Percentiles rank a stretch among this genome's conserved stretches.
Conservation (phyloP, 1,139 yeast genomes). For the Zygosaccharomyces pseudobailii region DNA sequence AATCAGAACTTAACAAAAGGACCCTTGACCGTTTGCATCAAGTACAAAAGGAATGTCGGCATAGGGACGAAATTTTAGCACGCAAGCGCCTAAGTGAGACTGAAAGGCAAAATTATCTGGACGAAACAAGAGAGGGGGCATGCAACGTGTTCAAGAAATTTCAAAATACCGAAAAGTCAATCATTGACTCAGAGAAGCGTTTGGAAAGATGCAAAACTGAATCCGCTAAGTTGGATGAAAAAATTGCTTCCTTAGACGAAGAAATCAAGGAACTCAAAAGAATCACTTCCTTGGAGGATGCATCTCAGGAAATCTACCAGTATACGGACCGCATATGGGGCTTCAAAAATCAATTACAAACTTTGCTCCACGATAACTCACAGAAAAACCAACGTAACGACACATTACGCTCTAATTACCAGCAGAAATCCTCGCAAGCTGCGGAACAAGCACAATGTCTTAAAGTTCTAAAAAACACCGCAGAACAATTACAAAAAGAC, state of each 20-base stretch:
- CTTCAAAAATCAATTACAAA: constrained; percentile 17
- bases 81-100: constrained; percentile 44
- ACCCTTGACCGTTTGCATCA: constrained; percentile 39
- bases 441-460: constrained; percentile 44
- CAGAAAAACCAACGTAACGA: constrained; percentile 39
- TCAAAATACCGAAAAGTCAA: constrained; percentile 47
- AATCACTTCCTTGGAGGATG: constrained; percentile 7
- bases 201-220: constrained; percentile 43
- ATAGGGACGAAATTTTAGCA: constrained; percentile 32
- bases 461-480: constrained; percentile 33
- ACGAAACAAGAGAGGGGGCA: constrained; percentile 43
- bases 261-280: constrained; percentile 11
- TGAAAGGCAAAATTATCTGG: constrained; percentile 46
- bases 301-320: constrained; percentile 9
- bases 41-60: constrained; percentile 34
- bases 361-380: constrained; percentile 32
- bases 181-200: constrained; percentile 45
- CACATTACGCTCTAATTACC: constrained; percentile 45
- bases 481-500: constrained; percentile 36
- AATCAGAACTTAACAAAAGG: constrained; percentile 40
- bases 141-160: constrained; percentile 46
- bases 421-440: constrained; percentile 49
- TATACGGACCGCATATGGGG: constrained; percentile 2
- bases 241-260: constrained; percentile 7
- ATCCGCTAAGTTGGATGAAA: constrained; percentile 26